These are phyloP conservation scores for Harrya chromipes DNA, from an alignment of 768 basidiomycete species.

Conservation along the genomic window DNA sequence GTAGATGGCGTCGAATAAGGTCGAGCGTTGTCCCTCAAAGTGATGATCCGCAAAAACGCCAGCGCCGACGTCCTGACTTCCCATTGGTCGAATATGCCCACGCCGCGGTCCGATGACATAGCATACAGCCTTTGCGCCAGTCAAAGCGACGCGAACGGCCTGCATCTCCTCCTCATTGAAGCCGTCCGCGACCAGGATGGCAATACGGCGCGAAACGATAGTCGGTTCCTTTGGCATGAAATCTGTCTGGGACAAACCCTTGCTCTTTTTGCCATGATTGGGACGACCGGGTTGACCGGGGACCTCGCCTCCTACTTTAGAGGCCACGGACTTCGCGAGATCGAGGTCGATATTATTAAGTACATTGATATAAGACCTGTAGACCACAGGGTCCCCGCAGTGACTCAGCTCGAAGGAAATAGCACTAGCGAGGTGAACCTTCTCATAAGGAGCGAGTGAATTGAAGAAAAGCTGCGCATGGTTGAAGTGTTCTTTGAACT, in stretches of 20 bases:
- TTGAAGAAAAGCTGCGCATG: slow-evolving; percentile 85
- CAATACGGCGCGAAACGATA: slow-evolving; percentile 67
- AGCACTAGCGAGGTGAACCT: slow-evolving; percentile 65
- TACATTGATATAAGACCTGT: slow-evolving; percentile 60
- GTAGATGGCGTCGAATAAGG: slow-evolving; percentile 78
- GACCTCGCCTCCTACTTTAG: slow-evolving; percentile 56
- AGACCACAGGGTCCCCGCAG: slow-evolving; percentile 73
- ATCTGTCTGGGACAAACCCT: slow-evolving; percentile 57
- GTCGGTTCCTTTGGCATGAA: slow-evolving; percentile 54
- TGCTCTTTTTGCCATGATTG: slow-evolving; percentile 58
- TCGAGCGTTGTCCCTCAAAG: slow-evolving; percentile 77
- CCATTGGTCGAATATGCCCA: slow-evolving; percentile 39
- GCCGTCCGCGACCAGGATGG: slow-evolving; percentile 72
- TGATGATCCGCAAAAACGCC: slow-evolving; percentile 61
- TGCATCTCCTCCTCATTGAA: slow-evolving; percentile 62
- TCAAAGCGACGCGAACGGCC: slow-evolving; percentile 53
- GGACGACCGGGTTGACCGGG: slow-evolving; percentile 48
- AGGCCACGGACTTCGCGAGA: slow-evolving; percentile 66
- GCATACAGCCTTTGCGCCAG: slow-evolving; percentile 52
- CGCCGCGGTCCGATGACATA: slow-evolving; percentile 71
- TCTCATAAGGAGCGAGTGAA: slow-evolving; percentile 67
- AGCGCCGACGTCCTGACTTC: slow-evolving; percentile 24
- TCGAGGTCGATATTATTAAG: slow-evolving; percentile 73
- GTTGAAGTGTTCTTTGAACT: slow-evolving; percentile 73
- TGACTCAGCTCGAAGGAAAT: slow-evolving; percentile 83